A percentile compares a stretch with the other conserved stretches of the same genome.
These are phyloP conservation scores for Dendrothele bispora DNA, from an alignment of 768 basidiomycete genomes.

Conservation along the genomic window DNA sequence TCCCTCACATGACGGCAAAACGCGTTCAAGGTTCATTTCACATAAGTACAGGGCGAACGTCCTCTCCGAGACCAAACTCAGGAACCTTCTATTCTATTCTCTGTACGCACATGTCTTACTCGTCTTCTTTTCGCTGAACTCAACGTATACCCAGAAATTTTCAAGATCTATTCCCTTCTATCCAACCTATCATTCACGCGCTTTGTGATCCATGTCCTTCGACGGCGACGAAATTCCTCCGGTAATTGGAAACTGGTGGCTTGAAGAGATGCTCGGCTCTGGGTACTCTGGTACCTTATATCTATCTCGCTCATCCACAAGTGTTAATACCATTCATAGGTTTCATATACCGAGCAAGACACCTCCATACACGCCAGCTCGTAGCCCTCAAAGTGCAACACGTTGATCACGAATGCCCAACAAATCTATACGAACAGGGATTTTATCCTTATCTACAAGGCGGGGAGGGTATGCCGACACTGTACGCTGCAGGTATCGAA, in stretches of 20 bases:
- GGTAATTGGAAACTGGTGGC: conserved; percentile 60
- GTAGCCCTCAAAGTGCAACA: conserved; percentile 77
- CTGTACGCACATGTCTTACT: too few species aligned
- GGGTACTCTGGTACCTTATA: conserved; percentile 62
- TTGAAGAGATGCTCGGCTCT: conserved; percentile 61
- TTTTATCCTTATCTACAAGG: conserved; percentile 74
- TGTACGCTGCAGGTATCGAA: conserved; percentile 62
- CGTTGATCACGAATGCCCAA: conserved; percentile 71
- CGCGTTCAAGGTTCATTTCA: too few species aligned
- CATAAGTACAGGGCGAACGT: too few species aligned
- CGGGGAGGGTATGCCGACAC: conserved; percentile 68
- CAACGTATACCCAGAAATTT: neutral
- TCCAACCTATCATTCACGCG: neutral
- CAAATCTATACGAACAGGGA: conserved; percentile 68
- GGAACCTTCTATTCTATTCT: too few species aligned
- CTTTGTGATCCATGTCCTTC: neutral
- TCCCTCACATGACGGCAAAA: too few species aligned
- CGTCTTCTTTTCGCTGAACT: too few species aligned
- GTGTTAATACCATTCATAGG: conserved; percentile 41
- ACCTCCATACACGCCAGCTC: conserved; percentile 56
- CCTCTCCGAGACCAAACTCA: too few species aligned
- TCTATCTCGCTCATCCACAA: conserved; percentile 3
- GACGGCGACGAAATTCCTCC: conserved; percentile 26
- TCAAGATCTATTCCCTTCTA: neutral
- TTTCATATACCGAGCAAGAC: conserved; percentile 62